These are phyloP conservation scores for Boletus rufocinnamomeus DNA, from an alignment of 768 basidiomycete genomes.

Conservation along the genomic window DNA sequence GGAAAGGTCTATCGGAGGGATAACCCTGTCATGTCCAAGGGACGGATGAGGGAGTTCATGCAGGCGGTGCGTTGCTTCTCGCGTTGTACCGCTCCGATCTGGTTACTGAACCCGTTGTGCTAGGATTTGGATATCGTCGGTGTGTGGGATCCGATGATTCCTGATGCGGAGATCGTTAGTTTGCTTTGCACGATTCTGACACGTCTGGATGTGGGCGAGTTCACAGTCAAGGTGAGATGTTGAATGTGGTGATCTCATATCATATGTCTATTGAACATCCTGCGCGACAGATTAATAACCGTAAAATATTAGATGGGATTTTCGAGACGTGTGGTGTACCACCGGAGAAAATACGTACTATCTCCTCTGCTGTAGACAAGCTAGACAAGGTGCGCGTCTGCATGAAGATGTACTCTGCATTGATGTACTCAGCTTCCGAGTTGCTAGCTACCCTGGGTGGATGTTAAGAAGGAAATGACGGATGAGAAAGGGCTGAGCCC, in stretches of 20 bases:
- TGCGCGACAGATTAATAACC: constrained; percentile 78
- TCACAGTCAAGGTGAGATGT: constrained; percentile 79
- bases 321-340: constrained; percentile 97
- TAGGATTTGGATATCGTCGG: constrained; percentile 97
- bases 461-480: constrained; percentile 96
- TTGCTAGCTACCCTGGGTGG: constrained; percentile 76
- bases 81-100: neutral
- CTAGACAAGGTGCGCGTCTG: constrained; percentile 78
- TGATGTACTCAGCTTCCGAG: neutral
- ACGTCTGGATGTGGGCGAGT: constrained; percentile 89
- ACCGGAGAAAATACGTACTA: constrained; percentile 81
- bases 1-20: constrained; percentile 99
- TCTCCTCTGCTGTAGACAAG: constrained; percentile 97
- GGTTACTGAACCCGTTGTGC: neutral
- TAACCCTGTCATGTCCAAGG: constrained; percentile 96
- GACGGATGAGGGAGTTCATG: constrained; percentile 97
- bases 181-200: constrained; percentile 79
- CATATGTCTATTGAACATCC: neutral
- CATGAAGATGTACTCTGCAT: neutral
- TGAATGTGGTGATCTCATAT: neutral
- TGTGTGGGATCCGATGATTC: constrained; percentile 93
- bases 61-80: constrained; percentile 69
- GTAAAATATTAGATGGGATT: constrained; percentile 95
- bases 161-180: constrained; percentile 89
- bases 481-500: constrained; percentile 89